Conservation (phyloP, 2,329 filamentous ascomycete genomes). For the Coniosporium tulheliwenetii region DNA sequence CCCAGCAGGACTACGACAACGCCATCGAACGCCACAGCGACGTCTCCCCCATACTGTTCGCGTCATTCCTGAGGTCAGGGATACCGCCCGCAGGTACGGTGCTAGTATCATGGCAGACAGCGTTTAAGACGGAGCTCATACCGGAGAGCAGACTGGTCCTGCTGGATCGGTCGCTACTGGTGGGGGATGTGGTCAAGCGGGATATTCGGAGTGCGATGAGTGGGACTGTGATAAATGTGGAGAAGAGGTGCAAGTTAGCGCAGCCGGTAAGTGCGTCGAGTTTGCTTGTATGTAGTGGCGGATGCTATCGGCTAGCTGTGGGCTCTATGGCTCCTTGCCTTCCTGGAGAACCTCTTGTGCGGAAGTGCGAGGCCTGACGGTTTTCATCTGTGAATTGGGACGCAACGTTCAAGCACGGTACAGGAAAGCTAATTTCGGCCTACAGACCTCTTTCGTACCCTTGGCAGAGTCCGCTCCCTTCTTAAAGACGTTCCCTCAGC, state of each 20-base stretch:
- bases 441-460: no score
- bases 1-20: conserved; percentile 20
- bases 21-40: conserved; percentile 19
- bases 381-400: no score
- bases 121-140: conserved; percentile 22
- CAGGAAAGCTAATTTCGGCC: no score
- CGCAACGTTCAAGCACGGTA: no score
- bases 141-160: conserved; percentile 29
- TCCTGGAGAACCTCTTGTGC: no score
- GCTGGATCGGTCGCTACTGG: conserved; percentile 36
- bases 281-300: no score
- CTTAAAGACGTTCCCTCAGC: conserved; percentile 22
- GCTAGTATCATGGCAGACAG: conserved; percentile 31
- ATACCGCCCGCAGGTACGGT: conserved; percentile 36
- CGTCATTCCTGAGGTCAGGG: conserved; percentile 24
- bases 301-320: no score
- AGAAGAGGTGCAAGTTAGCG: conserved; percentile 27
- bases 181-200: conserved; percentile 40
- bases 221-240: conserved; percentile 36
- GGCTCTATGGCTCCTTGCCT: no score
- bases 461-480: background rate
- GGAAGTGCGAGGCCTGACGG: no score
- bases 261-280: conserved; percentile 7
- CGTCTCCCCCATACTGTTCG: conserved; percentile 16
- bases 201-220: conserved; percentile 31